A percentile compares a stretch with the other conserved stretches of the same genome.
Conservation (phyloP, 305 asterid species). For the Solanum hybrid region DNA sequence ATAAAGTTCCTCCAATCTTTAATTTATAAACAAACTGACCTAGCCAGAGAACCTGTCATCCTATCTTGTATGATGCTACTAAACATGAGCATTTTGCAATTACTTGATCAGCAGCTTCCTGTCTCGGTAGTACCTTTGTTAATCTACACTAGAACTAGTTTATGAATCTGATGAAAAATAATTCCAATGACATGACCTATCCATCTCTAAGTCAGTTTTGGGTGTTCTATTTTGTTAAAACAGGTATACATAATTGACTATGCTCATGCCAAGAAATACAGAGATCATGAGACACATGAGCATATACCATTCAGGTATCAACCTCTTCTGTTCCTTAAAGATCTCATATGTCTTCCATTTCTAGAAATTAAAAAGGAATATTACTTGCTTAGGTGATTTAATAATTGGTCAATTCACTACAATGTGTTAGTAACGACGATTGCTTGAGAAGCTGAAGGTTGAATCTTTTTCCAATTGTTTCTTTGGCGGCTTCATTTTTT, state of each 20-base stretch:
- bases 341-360: background rate
- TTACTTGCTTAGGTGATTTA: background rate
- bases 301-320: slow-evolving; percentile 70
- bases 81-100: background rate
- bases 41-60: background rate
- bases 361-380: background rate
- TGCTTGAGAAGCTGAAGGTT: background rate
- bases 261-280: slow-evolving; percentile 77
- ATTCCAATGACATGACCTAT: background rate
- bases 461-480: background rate
- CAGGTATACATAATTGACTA: slow-evolving; percentile 72
- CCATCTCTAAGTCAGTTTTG: background rate
- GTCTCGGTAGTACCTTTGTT: background rate
- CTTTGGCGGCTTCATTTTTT: background rate
- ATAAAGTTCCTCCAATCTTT: background rate
- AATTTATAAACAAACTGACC: background rate
- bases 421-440: background rate
- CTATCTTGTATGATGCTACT: background rate
- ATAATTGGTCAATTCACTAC: background rate
- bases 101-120: background rate
- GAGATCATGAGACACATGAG: slow-evolving; percentile 68
- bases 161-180: background rate
- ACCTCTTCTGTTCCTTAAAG: background rate
- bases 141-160: background rate
- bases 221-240: slow-evolving; percentile 5